Evolutionary conservation across 164 flowering plant species (phyloP).

Genomic region (Euptelea pleiosperma): DNA sequence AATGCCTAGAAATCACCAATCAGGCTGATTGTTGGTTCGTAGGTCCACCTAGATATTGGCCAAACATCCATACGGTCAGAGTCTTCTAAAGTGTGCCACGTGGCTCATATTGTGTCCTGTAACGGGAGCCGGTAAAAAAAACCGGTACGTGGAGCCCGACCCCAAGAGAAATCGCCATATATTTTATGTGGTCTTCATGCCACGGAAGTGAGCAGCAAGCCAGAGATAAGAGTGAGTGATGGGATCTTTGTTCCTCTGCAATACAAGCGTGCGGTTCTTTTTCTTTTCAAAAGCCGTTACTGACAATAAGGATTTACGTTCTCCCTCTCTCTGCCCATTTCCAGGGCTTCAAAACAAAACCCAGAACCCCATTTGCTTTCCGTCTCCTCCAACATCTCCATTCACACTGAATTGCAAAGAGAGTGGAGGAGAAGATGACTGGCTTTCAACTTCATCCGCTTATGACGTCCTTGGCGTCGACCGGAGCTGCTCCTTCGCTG

Average conservation of each 20-base stretch:
- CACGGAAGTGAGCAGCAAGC: too few relatives aligned
- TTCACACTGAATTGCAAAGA: conserved; percentile 29
- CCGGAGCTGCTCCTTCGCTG: conserved; percentile 47
- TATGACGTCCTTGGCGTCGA: conserved; percentile 55
- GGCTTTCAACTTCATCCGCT: conserved; percentile 43
- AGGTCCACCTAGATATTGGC: too few relatives aligned
- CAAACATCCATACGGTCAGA: too few relatives aligned
- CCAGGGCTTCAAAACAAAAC: background rate
- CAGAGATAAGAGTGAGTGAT: too few relatives aligned
- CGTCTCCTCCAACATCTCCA: conserved; percentile 13
- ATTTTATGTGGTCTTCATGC: too few relatives aligned
- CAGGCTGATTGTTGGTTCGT: too few relatives aligned
- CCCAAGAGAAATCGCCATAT: too few relatives aligned
- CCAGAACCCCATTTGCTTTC: conserved; percentile 6
- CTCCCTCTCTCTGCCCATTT: conserved; percentile 2
- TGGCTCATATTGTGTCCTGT: too few relatives aligned
- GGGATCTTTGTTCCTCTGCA: conserved; percentile 11
- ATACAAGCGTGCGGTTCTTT: background rate
- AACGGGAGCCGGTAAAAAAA: too few relatives aligned
- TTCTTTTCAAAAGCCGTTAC: conserved; percentile 9
- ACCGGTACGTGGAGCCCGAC: too few relatives aligned
- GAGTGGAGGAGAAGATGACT: conserved; percentile 24
- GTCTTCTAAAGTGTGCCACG: too few relatives aligned
- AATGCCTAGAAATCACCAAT: too few relatives aligned
- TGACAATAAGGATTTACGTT: background rate